Evolutionary conservation across 2,329 filamentous ascomycete species (phyloP).

Genomic region (Penicillium vulpinum): DNA sequence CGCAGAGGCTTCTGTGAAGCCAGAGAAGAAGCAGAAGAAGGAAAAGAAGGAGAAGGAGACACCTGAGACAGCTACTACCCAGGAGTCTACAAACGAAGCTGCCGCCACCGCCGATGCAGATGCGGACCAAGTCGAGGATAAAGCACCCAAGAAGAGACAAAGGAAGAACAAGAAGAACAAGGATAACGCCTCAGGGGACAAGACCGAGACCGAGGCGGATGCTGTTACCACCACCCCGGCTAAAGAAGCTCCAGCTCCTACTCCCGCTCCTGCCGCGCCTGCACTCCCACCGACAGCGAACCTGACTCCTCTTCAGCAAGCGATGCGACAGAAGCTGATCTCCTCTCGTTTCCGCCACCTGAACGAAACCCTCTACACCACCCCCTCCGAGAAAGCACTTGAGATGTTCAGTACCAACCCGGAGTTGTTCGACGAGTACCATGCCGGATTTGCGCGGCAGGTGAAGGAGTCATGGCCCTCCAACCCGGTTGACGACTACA

Average conservation of each 20-base stretch:
- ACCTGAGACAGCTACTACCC: conserved; percentile 14
- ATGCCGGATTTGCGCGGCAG: conserved; percentile 92
- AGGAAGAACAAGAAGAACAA: conserved; percentile 38
- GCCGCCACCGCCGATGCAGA: conserved; percentile 3
- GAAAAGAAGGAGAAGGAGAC: conserved; percentile 34
- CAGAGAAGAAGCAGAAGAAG: conserved; percentile 30
- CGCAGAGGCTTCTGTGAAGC: conserved; percentile 21
- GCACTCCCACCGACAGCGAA: conserved; percentile 54
- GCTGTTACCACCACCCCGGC: conserved; percentile 13
- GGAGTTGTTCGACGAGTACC: conserved; percentile 94
- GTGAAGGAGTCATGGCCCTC: conserved; percentile 89
- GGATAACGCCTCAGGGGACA: conserved; percentile 25
- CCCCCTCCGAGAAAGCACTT: conserved; percentile 79
- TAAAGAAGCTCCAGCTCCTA: conserved; percentile 10
- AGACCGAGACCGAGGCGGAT: conserved; percentile 18
- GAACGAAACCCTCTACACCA: conserved; percentile 95
- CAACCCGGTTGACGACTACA: conserved; percentile 90
- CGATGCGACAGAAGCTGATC: conserved; percentile 92
- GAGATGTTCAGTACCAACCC: conserved; percentile 79
- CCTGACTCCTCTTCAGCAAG: conserved; percentile 86
- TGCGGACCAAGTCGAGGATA: conserved; percentile 30
- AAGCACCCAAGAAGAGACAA: conserved; percentile 28
- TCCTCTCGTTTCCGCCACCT: conserved; percentile 96
- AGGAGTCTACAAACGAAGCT: conserved; percentile 22
- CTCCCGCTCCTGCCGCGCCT: conserved; percentile 12